Percentiles rank a stretch among this genome's conserved stretches.
Conservation (phyloP, 2,329 filamentous ascomycete genomes). For the Fusarium solani-melongenae region DNA sequence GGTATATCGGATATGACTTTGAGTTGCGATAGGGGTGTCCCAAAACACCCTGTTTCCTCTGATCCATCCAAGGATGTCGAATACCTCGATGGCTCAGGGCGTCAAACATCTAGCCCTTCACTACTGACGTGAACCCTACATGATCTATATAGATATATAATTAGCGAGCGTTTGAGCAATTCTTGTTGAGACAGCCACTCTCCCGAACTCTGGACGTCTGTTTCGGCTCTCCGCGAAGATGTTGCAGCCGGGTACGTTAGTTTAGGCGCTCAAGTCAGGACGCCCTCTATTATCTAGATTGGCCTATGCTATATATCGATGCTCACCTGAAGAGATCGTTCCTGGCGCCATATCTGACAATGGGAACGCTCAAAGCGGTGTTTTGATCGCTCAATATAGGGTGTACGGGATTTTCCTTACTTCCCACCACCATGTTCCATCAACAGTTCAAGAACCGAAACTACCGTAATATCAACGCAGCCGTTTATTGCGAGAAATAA, state of each 20-base stretch:
- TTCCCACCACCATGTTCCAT: background rate
- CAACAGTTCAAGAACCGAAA: background rate
- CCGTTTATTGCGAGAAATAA: accelerated
- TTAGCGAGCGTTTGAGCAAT: background rate
- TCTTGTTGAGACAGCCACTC: background rate
- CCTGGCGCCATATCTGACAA: no score
- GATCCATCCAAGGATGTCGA: background rate
- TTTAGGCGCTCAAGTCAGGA: no score
- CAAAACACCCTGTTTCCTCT: background rate
- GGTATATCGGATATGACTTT: background rate
- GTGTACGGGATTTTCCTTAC: background rate
- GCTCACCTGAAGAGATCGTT: background rate
- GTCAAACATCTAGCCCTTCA: no score
- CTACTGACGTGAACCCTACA: background rate
- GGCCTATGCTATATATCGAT: background rate
- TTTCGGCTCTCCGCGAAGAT: background rate
- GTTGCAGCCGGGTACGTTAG: no score
- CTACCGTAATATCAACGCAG: background rate
- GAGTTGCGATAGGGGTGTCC: background rate
- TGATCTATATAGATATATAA: background rate
- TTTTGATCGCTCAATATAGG: background rate
- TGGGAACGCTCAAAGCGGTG: background rate
- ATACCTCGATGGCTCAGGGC: background rate
- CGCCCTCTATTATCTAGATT: background rate
- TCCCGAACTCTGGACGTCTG: background rate